Evolutionary conservation across 106 monocot species (phyloP), one percentile per base, ranked within the genome.

Genomic region (Dendrobium chrysotoxum): DNA sequence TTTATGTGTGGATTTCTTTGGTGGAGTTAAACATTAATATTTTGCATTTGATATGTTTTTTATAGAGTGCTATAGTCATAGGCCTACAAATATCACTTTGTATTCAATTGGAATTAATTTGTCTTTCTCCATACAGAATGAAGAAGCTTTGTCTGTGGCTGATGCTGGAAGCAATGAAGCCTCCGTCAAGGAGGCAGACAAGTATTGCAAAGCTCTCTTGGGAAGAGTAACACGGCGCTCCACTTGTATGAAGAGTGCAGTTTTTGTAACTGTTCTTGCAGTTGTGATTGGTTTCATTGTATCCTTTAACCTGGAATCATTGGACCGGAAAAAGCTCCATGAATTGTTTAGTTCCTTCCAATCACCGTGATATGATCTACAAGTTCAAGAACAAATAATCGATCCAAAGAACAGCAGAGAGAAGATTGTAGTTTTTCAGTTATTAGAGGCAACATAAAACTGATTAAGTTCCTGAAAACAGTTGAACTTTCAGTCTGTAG

Each of bases 201-300:
- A 98, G 84, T 89, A 88, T 57, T 94, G 91, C 85, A 94, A 94
- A 84, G 78, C 78, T 31, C 86, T 98, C 20, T 55, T 94, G 79
- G 88, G 89, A 35, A 91, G 77, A 78, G 21, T 89, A 40, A 81
- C 78, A 4, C 78, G 80, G 20, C 53, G 88, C 12, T 86, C 83
- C 15, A 41, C 79, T 55, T 98, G 94, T 54, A 15, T 80, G 66
- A 94, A 85, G 75, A 40, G 55, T 45, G 77, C 83, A 13, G 7
- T 92, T 26, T 42, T 85, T 18, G 35, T 87, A 6, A 40, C 89
- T 21, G 47, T 82, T 9, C 45, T 85, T 10, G 91, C 82, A 9
- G 75, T 83, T 53, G 90, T 83, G 7, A 78, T 83, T 28, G 89
- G 86, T 75, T 81, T 88, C 54, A 40, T 78, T 17, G 42, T 80